These are phyloP conservation scores for Myotisia sp. DNA, from an alignment of 2,329 filamentous ascomycete genomes.

Conservation along the genomic window DNA sequence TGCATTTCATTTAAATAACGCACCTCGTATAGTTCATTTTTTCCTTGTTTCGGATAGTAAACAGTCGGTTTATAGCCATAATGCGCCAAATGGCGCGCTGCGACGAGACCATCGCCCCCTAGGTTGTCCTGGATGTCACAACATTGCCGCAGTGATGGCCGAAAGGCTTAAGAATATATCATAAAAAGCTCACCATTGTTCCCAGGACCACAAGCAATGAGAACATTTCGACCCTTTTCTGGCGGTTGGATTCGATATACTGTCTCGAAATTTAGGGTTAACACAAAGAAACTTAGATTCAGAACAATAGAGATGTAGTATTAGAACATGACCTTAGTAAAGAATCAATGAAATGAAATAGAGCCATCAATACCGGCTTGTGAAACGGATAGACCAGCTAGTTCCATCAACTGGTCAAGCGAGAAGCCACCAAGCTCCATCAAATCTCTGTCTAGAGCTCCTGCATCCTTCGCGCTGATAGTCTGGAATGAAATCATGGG, in stretches of 20 bases:
- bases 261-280: conserved; percentile 24
- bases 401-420: conserved; percentile 91
- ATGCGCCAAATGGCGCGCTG: conserved; percentile 77
- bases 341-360: background rate
- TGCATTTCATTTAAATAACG: conserved; percentile 15
- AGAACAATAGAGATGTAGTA: background rate
- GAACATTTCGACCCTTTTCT: conserved; percentile 53
- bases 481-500: conserved; percentile 52
- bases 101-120: conserved; percentile 91
- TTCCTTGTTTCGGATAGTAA: conserved; percentile 85
- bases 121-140: background rate
- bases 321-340: background rate
- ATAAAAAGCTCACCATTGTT: conserved; percentile 38
- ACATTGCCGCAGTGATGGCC: background rate
- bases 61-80: conserved; percentile 82
- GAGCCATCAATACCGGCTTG: conserved; percentile 52
- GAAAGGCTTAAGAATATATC: background rate
- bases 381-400: conserved; percentile 83
- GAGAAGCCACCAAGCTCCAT: conserved; percentile 81
- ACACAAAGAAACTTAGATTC: background rate
- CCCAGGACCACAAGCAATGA: conserved; percentile 81
- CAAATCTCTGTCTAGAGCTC: conserved; percentile 79
- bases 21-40: conserved; percentile 79
- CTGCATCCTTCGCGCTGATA: conserved; percentile 72
- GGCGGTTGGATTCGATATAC: conserved; percentile 75